phyloP scores from a whole-genome alignment of 352 stramenopile genomes.

The Peronospora tabacina region DNA sequence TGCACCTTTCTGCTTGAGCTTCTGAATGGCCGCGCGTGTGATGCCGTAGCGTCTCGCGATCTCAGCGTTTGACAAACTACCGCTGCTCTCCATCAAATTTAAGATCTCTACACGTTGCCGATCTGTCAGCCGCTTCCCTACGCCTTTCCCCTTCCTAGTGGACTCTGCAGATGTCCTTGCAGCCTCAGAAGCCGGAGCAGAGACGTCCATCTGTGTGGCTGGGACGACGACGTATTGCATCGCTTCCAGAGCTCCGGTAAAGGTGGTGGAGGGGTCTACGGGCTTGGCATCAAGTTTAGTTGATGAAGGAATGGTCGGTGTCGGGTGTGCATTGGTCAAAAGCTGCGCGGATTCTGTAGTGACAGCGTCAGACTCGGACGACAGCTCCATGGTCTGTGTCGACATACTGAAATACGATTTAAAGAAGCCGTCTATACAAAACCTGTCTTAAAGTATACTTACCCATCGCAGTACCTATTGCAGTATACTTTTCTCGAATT shows the following conservation, averaged over 20 bases:
- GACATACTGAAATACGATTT: conserved; percentile 13
- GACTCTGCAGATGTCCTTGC: not conserved
- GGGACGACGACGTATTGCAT: conserved; percentile 5
- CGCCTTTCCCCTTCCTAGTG: conserved; percentile 26
- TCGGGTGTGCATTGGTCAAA: not conserved
- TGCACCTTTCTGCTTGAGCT: conserved; percentile 35
- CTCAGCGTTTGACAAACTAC: conserved; percentile 38
- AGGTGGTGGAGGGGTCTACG: not conserved
- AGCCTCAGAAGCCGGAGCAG: not conserved
- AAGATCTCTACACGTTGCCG: conserved; percentile 43
- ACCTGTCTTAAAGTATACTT: conserved; percentile 16
- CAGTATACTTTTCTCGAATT: conserved; percentile 6
- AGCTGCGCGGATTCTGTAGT: conserved; percentile 2
- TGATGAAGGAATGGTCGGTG: not conserved
- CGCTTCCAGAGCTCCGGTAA: conserved; percentile 4
- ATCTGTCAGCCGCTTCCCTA: conserved; percentile 39
- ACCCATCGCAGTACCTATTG: not conserved
- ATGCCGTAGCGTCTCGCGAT: conserved; percentile 40
- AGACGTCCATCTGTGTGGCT: conserved; percentile 2
- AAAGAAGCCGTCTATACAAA: conserved; percentile 11
- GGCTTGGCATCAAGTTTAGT: conserved; percentile 1
- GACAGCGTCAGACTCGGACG: not conserved
- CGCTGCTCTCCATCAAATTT: conserved; percentile 29
- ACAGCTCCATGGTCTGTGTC: conserved; percentile 4
- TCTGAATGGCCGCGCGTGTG: conserved; percentile 38